These are phyloP conservation scores for Colletotrichum falcatum DNA, from an alignment of 2,329 filamentous ascomycete species.

Conservation along the genomic window DNA sequence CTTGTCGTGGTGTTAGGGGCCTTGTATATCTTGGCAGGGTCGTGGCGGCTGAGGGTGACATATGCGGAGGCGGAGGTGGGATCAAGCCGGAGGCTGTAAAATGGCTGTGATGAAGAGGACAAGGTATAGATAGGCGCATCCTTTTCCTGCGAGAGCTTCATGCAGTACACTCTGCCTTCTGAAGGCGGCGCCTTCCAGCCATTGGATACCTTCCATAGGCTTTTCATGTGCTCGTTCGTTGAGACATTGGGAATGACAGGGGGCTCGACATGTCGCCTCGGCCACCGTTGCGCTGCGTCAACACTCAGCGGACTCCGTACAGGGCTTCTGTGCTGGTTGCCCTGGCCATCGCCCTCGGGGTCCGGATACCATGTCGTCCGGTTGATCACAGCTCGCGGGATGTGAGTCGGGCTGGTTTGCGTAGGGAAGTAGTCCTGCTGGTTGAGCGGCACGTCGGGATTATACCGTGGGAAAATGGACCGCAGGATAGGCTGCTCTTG, in stretches of 20 bases:
- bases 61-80: constrained; percentile 73
- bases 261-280: constrained; percentile 50
- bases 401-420: constrained; percentile 71
- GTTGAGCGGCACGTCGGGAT: constrained; percentile 73
- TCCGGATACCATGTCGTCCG: constrained; percentile 69
- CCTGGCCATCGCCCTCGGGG: constrained; percentile 44
- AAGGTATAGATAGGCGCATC: constrained; percentile 76
- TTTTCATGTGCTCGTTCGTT: constrained; percentile 71
- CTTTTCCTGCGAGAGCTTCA: constrained; percentile 66
- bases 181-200: constrained; percentile 73
- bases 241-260: constrained; percentile 62
- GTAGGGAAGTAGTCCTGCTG: constrained; percentile 79
- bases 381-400: constrained; percentile 74
- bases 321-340: constrained; percentile 34
- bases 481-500: constrained; percentile 60
- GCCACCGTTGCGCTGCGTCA: constrained; percentile 45
- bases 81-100: constrained; percentile 75
- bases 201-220: constrained; percentile 77
- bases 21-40: constrained; percentile 70
- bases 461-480: constrained; percentile 83
- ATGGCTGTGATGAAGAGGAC: constrained; percentile 70
- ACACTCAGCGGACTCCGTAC: constrained; percentile 28
- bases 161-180: constrained; percentile 70
- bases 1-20: constrained; percentile 50
- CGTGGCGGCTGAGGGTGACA: constrained; percentile 69